A percentile compares a stretch with the other conserved stretches of the same genome.
phyloP scores from a whole-genome alignment of 805 yeast species.

The Hyphopichia homilentoma region DNA sequence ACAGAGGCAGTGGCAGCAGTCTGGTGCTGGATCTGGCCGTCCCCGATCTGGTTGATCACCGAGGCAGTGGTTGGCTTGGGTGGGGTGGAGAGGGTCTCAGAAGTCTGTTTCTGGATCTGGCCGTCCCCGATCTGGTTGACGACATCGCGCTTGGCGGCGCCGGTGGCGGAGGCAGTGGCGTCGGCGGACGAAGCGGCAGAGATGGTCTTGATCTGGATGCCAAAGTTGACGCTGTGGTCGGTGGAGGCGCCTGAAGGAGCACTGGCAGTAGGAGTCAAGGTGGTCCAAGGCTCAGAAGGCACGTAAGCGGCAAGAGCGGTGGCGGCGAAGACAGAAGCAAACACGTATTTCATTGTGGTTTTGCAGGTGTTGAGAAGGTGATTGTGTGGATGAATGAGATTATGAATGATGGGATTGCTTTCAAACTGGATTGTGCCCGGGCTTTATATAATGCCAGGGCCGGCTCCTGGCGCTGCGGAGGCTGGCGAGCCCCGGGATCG shows the following conservation, averaged over 20 bases:
- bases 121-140: slow-evolving; percentile 62
- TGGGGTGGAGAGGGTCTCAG: slow-evolving; percentile 29
- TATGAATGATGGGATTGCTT: neutral
- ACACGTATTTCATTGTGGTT: slow-evolving; percentile 5
- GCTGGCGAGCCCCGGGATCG: too few species aligned
- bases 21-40: slow-evolving; percentile 47
- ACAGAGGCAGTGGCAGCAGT: slow-evolving; percentile 25
- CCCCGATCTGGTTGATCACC: slow-evolving; percentile 44
- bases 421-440: neutral
- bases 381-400: too few species aligned
- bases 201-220: slow-evolving; percentile 62
- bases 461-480: neutral
- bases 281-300: slow-evolving; percentile 67
- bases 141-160: slow-evolving; percentile 28
- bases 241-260: slow-evolving; percentile 53
- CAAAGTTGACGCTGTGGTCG: slow-evolving; percentile 54
- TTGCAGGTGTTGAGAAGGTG: slow-evolving; percentile 1
- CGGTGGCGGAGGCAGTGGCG: slow-evolving; percentile 21
- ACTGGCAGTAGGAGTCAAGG: slow-evolving; percentile 61
- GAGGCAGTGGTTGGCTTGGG: slow-evolving; percentile 32
- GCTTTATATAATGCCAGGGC: neutral
- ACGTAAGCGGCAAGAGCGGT: slow-evolving; percentile 57
- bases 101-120: slow-evolving; percentile 47
- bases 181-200: slow-evolving; percentile 34
- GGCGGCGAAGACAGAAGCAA: slow-evolving; percentile 39